These are phyloP conservation scores for Cryphonectria naterciae DNA, from an alignment of 2,329 filamentous ascomycete genomes.

Conservation along the genomic window DNA sequence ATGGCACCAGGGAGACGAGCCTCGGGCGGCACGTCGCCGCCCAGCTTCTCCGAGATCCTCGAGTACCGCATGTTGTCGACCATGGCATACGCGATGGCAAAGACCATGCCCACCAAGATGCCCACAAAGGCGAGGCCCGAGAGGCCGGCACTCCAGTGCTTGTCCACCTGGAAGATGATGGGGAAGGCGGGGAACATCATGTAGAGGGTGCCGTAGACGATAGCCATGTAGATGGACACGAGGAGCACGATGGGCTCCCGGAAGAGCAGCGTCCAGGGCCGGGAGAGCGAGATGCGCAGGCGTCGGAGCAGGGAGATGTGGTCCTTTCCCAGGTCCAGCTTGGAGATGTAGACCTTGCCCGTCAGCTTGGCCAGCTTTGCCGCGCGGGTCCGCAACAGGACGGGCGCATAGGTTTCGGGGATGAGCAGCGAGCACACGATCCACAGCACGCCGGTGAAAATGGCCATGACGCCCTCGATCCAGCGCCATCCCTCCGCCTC, in stretches of 20 bases:
- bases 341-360: constrained; percentile 60
- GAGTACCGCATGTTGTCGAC: constrained; percentile 60
- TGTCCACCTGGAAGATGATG: constrained; percentile 65
- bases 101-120: constrained; percentile 68
- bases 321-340: constrained; percentile 46
- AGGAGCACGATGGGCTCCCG: constrained; percentile 58
- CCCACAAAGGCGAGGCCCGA: constrained; percentile 70
- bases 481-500: constrained; percentile 69
- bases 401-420: constrained; percentile 65
- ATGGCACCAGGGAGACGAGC: constrained; percentile 65
- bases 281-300: constrained; percentile 61
- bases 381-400: constrained; percentile 59
- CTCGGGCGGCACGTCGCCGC: constrained; percentile 67
- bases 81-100: constrained; percentile 59
- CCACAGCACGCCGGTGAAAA: constrained; percentile 66
- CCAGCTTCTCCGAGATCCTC: constrained; percentile 45
- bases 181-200: constrained; percentile 62
- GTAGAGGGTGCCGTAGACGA: constrained; percentile 33
- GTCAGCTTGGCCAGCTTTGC: constrained; percentile 54
- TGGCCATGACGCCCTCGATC: constrained; percentile 68
- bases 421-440: constrained; percentile 55
- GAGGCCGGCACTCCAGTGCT: constrained; percentile 63
- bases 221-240: constrained; percentile 27
- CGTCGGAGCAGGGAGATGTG: constrained; percentile 51
- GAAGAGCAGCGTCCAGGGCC: constrained; percentile 73